Conservation (phyloP, 768 basidiomycete genomes). For the Suillus clintonianus region DNA sequence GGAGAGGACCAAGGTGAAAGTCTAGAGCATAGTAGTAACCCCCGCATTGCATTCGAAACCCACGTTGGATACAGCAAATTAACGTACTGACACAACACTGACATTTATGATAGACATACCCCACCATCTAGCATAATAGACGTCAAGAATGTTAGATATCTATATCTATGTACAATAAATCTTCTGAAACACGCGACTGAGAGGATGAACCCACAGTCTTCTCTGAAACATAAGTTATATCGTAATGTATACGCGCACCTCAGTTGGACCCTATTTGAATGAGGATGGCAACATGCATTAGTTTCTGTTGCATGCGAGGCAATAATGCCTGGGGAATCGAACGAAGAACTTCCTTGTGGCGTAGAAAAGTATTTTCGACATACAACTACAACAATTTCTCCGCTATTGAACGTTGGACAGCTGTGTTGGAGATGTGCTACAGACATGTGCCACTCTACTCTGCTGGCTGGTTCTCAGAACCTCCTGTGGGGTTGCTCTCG, state of each 20-base stretch:
- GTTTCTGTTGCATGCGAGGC: background rate
- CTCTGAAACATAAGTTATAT: background rate
- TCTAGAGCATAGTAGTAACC: conserved; percentile 17
- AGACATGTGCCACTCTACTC: too few species aligned
- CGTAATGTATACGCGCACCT: background rate
- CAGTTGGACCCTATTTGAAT: background rate
- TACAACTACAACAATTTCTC: background rate
- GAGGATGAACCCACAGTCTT: background rate
- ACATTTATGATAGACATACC: background rate
- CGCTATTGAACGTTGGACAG: background rate
- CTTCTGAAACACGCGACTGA: background rate
- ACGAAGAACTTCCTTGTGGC: background rate
- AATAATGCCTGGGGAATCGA: background rate
- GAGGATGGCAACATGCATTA: background rate
- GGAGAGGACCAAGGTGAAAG: conserved; percentile 40
- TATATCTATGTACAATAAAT: conserved; percentile 10
- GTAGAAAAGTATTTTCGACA: background rate
- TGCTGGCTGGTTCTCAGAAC: background rate
- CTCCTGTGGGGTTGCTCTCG: background rate
- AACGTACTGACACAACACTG: background rate
- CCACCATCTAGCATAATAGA: background rate
- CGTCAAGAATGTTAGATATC: background rate
- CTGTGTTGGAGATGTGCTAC: background rate
- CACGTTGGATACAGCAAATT: background rate
- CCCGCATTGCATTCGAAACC: background rate